Base-by-base conservation (phyloP, 2,329 filamentous ascomycete species). In the Neofusicoccum cordaticola region DNA sequence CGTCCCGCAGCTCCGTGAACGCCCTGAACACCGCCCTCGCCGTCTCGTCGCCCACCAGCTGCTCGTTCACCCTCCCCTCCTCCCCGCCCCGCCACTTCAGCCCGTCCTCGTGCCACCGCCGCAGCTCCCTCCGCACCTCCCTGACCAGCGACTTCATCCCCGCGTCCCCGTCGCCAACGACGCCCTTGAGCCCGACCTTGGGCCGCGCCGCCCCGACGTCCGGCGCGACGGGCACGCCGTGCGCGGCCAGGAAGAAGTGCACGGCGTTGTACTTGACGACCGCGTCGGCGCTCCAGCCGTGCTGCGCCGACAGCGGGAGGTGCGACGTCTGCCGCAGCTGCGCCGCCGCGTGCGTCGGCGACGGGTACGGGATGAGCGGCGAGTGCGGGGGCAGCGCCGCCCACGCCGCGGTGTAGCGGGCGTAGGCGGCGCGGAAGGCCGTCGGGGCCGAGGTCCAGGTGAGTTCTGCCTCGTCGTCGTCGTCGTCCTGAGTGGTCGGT, bases 181-280 rank as follows among this genome's bases (percentile, higher is more conserved):
- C 13, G 34, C 35, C 60, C 34, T 22, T 9, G 12, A 13, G 19
- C 41, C 39, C 41, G 27, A 47, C 42, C 15, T 17, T 37, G 9
- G 41, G 27, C 56, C 42, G 8, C 9, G n/a, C 61, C 19, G 15
- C 11, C 35, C 31, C 19, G 35, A 52, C 19, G 37, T 62, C 60
- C 4, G 53, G 53, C 27, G 13, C 31, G 6, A 60, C 42, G 27
- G 41, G 27, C 37, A 65, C 69, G 44, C 64, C 66, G 52, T 62
- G 52, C 17, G 63, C 62, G 6, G 35, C 65, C n/a, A 69, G 67
- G 22, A 65, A 62, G 50, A 66, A 64, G 37, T 27, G 19, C 34
- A 15, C 41, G 11, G 52, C 53, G 39, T 67, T 65, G 39, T 50
- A 50, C 39, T 62, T 41, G 37, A 64, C 51, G 39, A 64, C 12